Evolutionary conservation across 2,329 filamentous ascomycete genomes (phyloP), one percentile per base, ranked within the genome.

Genomic region (Colletotrichum liaoningense): DNA sequence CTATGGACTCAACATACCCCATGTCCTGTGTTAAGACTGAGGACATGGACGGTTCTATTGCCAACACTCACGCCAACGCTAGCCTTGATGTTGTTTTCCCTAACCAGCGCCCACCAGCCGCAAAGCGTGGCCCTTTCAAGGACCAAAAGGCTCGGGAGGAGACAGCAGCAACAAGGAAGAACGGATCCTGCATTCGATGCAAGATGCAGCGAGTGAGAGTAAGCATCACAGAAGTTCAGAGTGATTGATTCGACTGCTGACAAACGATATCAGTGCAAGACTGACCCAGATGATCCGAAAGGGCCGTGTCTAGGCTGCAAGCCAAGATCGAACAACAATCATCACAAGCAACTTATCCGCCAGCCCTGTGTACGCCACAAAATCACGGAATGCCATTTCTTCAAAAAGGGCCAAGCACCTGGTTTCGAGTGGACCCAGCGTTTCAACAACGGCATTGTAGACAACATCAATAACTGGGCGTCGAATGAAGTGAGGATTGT

Each of bases 141-240:
- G 86, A 88, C 64, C 82, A 84, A n/a, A 81, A 81, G 11, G 83
- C 86, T 35, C 85, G 89, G 28, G 84, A 88, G 73, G 83, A 87
- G 75, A 91, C 89, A 1, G 90, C 90, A 0, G 83, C 87, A 69
- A 91, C 89, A 2, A 84, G 90, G 72, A 88, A 87, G 67, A 87
- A 89, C 22, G 89, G 89, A 9, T 90, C 88, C 24, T 92, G 90
- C 76, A 87, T 91, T 71, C 84, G 89, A 57, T 92, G 90, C 75
- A 85, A 88, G 63, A 90, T 91, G 88, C 90, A 91, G 75, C 85
- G 89, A 56, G 91, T 91, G 76, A 86, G 90, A 62, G 89, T 91
- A 80, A 85, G 88, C 82, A 38, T 35, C 30, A 35, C 19, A 12
- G 7, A 19, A 5, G 4, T 22, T 24, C 22, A 4, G 52, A 57